Evolutionary conservation across 1,284 basidiomycete species (phyloP).

Genomic region (Nidula niveotomentosa): DNA sequence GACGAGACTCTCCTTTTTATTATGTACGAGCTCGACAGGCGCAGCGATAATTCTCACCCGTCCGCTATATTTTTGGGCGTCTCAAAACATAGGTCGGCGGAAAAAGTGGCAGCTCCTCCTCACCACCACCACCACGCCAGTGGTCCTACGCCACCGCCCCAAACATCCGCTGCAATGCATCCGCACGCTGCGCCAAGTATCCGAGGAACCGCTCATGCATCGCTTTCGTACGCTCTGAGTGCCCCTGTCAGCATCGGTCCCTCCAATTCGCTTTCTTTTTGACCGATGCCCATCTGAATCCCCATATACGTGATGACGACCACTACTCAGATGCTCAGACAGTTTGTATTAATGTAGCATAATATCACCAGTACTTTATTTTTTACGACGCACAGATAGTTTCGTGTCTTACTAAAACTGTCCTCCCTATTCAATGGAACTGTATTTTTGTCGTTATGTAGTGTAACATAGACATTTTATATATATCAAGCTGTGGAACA

Average conservation of each 20-base stretch:
- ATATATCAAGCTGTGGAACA: background rate
- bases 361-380: slow-evolving; percentile 14
- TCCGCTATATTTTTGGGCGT: slow-evolving; percentile 56
- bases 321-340: no score
- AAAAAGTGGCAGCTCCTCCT: slow-evolving; percentile 9
- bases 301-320: no score
- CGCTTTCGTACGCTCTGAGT: no score
- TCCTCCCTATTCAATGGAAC: background rate
- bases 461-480: slow-evolving; percentile 3
- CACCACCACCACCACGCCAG: background rate
- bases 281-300: no score
- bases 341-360: slow-evolving; percentile 22
- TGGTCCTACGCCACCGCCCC: no score
- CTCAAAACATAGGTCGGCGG: slow-evolving; percentile 40
- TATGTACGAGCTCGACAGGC: slow-evolving; percentile 65
- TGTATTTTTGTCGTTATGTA: background rate
- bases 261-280: no score
- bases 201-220: no score
- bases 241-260: no score
- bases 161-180: no score
- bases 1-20: slow-evolving; percentile 58
- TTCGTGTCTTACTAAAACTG: no score
- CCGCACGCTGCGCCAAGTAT: no score
- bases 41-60: slow-evolving; percentile 45
- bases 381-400: background rate